Conservation (phyloP, 768 basidiomycete species). For the Russula lepida region DNA sequence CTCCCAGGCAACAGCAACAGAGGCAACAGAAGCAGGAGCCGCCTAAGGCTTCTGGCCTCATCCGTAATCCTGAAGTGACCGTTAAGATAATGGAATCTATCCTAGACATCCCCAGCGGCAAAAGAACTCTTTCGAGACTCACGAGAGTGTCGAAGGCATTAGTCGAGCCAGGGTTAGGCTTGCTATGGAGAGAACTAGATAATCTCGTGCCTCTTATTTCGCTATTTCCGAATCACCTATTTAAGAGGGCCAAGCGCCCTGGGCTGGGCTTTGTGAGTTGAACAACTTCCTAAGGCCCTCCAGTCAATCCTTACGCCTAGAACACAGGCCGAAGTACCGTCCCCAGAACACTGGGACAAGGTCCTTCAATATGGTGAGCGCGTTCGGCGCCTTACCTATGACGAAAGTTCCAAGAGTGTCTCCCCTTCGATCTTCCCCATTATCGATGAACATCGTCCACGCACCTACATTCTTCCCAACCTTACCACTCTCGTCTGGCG, state of each 20-base stretch:
- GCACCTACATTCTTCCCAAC: slow-evolving; percentile 57
- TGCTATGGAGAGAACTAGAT: slow-evolving; percentile 73
- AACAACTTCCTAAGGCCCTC: neutral
- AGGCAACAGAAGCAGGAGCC: slow-evolving; percentile 31
- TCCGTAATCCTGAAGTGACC: slow-evolving; percentile 55
- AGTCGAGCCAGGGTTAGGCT: slow-evolving; percentile 59
- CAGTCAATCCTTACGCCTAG: slow-evolving; percentile 11
- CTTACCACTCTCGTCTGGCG: slow-evolving; percentile 66
- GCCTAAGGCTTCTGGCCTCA: slow-evolving; percentile 45
- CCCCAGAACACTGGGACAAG: slow-evolving; percentile 58
- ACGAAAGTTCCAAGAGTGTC: slow-evolving; percentile 57
- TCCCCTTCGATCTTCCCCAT: slow-evolving; percentile 58
- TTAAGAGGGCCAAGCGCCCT: slow-evolving; percentile 64
- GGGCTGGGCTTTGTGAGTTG: slow-evolving; percentile 65
- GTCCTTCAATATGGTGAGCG: slow-evolving; percentile 60
- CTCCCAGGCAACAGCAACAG: slow-evolving; percentile 10
- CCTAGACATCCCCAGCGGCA: slow-evolving; percentile 52
- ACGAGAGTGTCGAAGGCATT: slow-evolving; percentile 70
- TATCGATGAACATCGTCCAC: slow-evolving; percentile 56
- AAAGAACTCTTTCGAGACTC: slow-evolving; percentile 58
- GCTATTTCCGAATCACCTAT: slow-evolving; percentile 56
- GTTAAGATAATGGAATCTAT: slow-evolving; percentile 44
- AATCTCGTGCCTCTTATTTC: slow-evolving; percentile 64
- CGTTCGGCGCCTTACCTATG: slow-evolving; percentile 60
- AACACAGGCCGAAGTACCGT: slow-evolving; percentile 48